A percentile compares a stretch with the other conserved stretches of the same genome.
phyloP scores from a whole-genome alignment of 106 monocot genomes.

The Narthecium ossifragum region DNA sequence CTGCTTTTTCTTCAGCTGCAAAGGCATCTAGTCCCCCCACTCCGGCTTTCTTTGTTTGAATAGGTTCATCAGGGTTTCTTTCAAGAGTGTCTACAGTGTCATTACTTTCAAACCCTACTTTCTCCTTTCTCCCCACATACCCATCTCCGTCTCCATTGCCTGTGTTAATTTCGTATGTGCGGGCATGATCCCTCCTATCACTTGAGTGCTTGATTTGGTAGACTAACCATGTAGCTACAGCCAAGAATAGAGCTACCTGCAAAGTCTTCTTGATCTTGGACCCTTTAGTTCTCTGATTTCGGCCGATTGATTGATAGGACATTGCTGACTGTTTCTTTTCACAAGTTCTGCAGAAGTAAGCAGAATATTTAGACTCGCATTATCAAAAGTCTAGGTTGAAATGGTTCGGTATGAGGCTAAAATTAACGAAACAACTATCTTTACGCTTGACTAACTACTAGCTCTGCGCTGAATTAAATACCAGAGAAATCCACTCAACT shows the following conservation, averaged over 20 bases:
- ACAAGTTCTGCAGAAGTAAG: too few species aligned
- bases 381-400: too few species aligned
- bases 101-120: slow-evolving; percentile 13
- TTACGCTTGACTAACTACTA: too few species aligned
- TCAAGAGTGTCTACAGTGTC: neutral
- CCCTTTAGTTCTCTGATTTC: slow-evolving; percentile 16
- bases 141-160: neutral
- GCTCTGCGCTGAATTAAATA: too few species aligned
- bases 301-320: slow-evolving; percentile 23
- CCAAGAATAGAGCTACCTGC: slow-evolving; percentile 18
- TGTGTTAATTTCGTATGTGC: neutral
- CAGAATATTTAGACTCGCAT: too few species aligned
- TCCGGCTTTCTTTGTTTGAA: slow-evolving; percentile 8
- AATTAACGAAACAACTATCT: too few species aligned
- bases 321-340: too few species aligned
- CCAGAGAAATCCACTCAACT: too few species aligned
- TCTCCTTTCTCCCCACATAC: slow-evolving; percentile 19
- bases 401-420: too few species aligned
- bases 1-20: slow-evolving; percentile 5
- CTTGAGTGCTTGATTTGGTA: slow-evolving; percentile 28
- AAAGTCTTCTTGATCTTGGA: slow-evolving; percentile 23
- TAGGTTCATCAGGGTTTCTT: neutral
- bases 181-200: slow-evolving; percentile 10
- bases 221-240: slow-evolving; percentile 24
- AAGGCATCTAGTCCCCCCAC: neutral